phyloP scores from a whole-genome alignment of 768 basidiomycete species.

The Pleurotus platypus region DNA sequence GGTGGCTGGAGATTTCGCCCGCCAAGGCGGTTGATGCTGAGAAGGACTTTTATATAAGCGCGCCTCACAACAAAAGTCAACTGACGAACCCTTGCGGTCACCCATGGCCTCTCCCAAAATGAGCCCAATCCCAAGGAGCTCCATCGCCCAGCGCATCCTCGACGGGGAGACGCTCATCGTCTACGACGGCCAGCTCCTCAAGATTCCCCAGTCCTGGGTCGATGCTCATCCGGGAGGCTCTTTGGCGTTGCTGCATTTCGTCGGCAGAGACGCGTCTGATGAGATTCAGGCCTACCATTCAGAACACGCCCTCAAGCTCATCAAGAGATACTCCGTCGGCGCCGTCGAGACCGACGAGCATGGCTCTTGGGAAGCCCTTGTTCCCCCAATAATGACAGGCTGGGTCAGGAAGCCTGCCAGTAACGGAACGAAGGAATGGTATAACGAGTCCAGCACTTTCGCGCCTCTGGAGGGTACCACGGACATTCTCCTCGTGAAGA shows the following conservation, averaged over 20 bases:
- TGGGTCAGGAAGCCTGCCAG: conserved; percentile 55
- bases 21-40: no score
- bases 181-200: conserved; percentile 59
- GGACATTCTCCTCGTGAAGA: conserved; percentile 62
- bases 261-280: conserved; percentile 92
- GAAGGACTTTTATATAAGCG: no score
- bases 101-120: no score
- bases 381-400: conserved; percentile 84
- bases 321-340: conserved; percentile 68
- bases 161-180: conserved; percentile 75
- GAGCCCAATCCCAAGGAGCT: conserved; percentile 28
- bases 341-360: conserved; percentile 56
- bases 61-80: no score
- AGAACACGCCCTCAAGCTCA: conserved; percentile 47
- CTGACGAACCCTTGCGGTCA: no score
- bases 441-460: conserved; percentile 53
- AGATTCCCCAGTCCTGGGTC: conserved; percentile 76
- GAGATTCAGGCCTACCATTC: conserved; percentile 93
- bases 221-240: conserved; percentile 84
- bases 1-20: no score
- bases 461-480: conserved; percentile 30
- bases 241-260: conserved; percentile 88
- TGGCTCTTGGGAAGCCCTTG: conserved; percentile 65
- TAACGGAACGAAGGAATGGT: conserved; percentile 50
- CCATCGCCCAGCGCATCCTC: conserved; percentile 69